Conservation (phyloP, 2,329 filamentous ascomycete species). For the Phialemonium atrogriseum region DNA sequence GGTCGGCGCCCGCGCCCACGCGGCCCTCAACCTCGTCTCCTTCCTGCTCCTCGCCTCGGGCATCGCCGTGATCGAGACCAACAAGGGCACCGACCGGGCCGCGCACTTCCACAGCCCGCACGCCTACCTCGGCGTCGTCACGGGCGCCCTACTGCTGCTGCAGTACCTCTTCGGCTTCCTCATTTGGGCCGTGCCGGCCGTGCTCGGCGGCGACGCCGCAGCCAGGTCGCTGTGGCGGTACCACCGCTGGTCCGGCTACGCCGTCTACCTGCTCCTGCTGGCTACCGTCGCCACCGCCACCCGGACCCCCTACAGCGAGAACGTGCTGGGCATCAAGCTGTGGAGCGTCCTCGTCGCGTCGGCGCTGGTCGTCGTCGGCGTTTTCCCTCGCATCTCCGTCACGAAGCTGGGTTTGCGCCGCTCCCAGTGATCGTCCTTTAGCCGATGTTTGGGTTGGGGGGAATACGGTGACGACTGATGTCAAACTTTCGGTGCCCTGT, state of each 20-base stretch:
- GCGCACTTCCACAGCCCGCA: conserved; percentile 74
- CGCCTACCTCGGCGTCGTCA: conserved; percentile 71
- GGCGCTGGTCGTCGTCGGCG: conserved; percentile 59
- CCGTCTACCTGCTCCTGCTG: conserved; percentile 60
- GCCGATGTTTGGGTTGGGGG: too few relatives aligned
- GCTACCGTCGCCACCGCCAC: conserved; percentile 69
- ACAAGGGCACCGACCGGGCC: conserved; percentile 64
- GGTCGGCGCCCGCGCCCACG: conserved; percentile 54
- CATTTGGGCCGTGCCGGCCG: conserved; percentile 64
- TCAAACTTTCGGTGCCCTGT: too few relatives aligned
- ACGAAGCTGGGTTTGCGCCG: conserved; percentile 59
- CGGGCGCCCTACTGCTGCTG: conserved; percentile 58
- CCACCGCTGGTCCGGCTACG: conserved; percentile 72
- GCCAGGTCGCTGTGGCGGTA: conserved; percentile 88
- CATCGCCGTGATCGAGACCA: conserved; percentile 67
- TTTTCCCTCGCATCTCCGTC: conserved; percentile 72
- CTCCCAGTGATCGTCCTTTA: conserved; percentile 1
- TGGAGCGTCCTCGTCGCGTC: conserved; percentile 66
- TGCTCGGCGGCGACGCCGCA: conserved; percentile 72
- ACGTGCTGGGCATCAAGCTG: conserved; percentile 60
- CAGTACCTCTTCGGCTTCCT: conserved; percentile 77
- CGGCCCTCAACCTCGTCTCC: conserved; percentile 58
- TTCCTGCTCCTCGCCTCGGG: conserved; percentile 55
- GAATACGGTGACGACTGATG: too few relatives aligned
- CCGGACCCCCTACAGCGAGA: conserved; percentile 65